A percentile compares a stretch with the other conserved stretches of the same genome.
These are phyloP conservation scores for Cyberlindnera euphorbiiphila DNA, from an alignment of 805 yeast species.

Conservation along the genomic window DNA sequence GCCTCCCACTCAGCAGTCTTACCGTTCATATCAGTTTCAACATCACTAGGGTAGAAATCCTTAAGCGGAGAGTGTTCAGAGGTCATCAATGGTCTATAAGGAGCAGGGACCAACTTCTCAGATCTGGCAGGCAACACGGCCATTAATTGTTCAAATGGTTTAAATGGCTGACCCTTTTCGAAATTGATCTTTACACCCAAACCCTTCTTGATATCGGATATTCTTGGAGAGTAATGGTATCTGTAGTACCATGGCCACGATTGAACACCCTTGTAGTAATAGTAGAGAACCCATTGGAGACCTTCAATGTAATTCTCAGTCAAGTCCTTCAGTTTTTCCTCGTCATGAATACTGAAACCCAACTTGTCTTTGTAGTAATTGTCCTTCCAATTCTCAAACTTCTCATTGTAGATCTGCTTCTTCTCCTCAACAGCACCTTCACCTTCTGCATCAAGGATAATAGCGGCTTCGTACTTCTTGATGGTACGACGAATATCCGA, in stretches of 20 bases:
- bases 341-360: slow-evolving; percentile 56
- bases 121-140: slow-evolving; percentile 90
- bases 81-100: slow-evolving; percentile 78
- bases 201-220: slow-evolving; percentile 79
- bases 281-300: slow-evolving; percentile 91
- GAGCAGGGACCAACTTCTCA: slow-evolving; percentile 67
- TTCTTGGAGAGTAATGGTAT: slow-evolving; percentile 92
- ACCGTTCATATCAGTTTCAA: slow-evolving; percentile 87
- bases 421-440: slow-evolving; percentile 44
- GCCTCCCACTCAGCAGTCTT: slow-evolving; percentile 98
- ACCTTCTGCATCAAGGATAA: slow-evolving; percentile 52
- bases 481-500: slow-evolving; percentile 48
- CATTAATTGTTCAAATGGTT: slow-evolving; percentile 95
- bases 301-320: slow-evolving; percentile 89
- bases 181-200: slow-evolving; percentile 60
- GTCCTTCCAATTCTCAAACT: slow-evolving; percentile 80
- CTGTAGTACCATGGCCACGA: slow-evolving; percentile 96
- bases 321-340: slow-evolving; percentile 54
- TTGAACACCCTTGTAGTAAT: slow-evolving; percentile 85
- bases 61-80: slow-evolving; percentile 81
- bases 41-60: slow-evolving; percentile 88
- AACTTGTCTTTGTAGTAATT: slow-evolving; percentile 81
- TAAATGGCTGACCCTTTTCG: slow-evolving; percentile 72
- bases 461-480: slow-evolving; percentile 62
- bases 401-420: slow-evolving; percentile 63